These are phyloP conservation scores for Rhododendron ovatum DNA, from an alignment of 148 eudicot genomes.

Conservation along the genomic window DNA sequence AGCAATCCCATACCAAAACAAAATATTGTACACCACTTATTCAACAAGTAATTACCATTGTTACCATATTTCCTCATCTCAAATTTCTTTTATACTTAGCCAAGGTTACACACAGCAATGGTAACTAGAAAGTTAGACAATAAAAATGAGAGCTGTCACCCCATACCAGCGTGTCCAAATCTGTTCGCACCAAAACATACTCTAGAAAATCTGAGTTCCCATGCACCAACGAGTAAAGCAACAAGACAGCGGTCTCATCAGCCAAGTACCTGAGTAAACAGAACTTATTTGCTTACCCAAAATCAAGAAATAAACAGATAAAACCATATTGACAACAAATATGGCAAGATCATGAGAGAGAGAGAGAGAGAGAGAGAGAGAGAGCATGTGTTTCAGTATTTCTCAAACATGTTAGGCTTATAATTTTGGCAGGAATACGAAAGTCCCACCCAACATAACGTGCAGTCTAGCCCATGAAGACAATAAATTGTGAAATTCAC, in stretches of 20 bases:
- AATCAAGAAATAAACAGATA: neutral
- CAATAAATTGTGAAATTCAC: neutral
- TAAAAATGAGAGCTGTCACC: neutral
- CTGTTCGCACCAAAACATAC: conserved; percentile 95
- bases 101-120: neutral
- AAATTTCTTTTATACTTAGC: neutral
- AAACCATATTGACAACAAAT: neutral
- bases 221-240: conserved; percentile 83
- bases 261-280: conserved; percentile 56
- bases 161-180: conserved; percentile 91
- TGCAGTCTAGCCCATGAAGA: neutral
- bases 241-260: conserved; percentile 68
- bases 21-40: neutral
- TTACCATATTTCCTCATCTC: neutral
- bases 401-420: neutral
- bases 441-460: neutral
- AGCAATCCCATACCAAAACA: neutral
- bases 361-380: neutral
- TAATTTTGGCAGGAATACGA: neutral
- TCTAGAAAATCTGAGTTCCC: conserved; percentile 90
- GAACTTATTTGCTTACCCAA: neutral
- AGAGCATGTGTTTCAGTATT: neutral
- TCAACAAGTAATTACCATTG: neutral
- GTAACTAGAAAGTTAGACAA: neutral
- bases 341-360: neutral